Conservation (phyloP, 1,284 basidiomycete genomes). For the Malassezia equina region DNA sequence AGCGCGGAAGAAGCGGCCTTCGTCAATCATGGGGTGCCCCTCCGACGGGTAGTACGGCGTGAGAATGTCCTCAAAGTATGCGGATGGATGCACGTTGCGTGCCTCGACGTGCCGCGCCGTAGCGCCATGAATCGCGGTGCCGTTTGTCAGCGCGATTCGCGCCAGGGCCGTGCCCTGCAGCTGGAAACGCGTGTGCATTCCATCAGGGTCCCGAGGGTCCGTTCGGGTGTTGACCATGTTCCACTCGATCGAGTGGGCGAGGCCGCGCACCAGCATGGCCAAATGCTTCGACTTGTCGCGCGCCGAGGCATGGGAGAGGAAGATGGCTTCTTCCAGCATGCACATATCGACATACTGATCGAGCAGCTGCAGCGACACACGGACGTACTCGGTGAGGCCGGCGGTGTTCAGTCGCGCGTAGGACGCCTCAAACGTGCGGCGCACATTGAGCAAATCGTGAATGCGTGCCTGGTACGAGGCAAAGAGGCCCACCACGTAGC, state of each 20-base stretch:
- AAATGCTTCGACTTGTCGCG: constrained; percentile 62
- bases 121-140: constrained; percentile 71
- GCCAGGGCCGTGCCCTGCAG: constrained; percentile 69
- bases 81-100: constrained; percentile 74
- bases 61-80: constrained; percentile 79
- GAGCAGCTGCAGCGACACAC: constrained; percentile 63
- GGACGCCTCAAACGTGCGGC: constrained; percentile 37
- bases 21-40: constrained; percentile 33
- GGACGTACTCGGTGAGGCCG: constrained; percentile 55
- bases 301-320: constrained; percentile 59
- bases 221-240: constrained; percentile 63
- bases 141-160: constrained; percentile 79
- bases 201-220: constrained; percentile 34
- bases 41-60: constrained; percentile 53
- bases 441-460: constrained; percentile 51
- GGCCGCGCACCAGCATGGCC: constrained; percentile 68
- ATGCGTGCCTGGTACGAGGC: constrained; percentile 65
- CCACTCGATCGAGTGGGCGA: constrained; percentile 83
- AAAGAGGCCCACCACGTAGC: constrained; percentile 61
- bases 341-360: constrained; percentile 63
- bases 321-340: constrained; percentile 79
- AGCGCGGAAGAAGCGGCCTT: constrained; percentile 33
- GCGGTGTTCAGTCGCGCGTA: constrained; percentile 52
- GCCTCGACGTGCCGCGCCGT: constrained; percentile 67
- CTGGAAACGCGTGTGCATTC: constrained; percentile 74